These are phyloP conservation scores for Arthromyces matolae DNA, from an alignment of 768 basidiomycete genomes.

Conservation along the genomic window DNA sequence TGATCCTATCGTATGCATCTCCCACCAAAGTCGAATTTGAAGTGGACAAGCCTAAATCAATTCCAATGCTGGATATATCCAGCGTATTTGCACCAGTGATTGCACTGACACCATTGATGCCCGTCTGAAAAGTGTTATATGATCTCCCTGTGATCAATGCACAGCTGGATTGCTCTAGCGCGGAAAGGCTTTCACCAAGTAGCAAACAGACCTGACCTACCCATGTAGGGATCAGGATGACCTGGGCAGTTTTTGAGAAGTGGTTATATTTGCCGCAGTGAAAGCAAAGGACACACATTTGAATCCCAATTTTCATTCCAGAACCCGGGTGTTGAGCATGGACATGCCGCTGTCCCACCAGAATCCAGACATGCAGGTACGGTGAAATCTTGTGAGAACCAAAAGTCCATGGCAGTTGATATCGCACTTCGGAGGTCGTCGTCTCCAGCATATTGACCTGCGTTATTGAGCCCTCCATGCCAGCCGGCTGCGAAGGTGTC, in stretches of 20 bases:
- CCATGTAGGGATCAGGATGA: constrained; percentile 58
- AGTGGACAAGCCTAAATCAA: constrained; percentile 44
- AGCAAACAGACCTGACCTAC: constrained; percentile 57
- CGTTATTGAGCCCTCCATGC: constrained; percentile 47
- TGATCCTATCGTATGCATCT: constrained; percentile 48
- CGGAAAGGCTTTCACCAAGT: constrained; percentile 43
- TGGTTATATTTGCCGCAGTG: too few relatives aligned
- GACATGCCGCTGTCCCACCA: constrained; percentile 51
- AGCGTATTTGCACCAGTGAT: constrained; percentile 64
- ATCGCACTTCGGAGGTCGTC: constrained; percentile 37
- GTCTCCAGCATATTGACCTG: constrained; percentile 40
- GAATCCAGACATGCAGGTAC: constrained; percentile 49
- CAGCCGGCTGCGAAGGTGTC: constrained; percentile 54
- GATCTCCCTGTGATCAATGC: constrained; percentile 47
- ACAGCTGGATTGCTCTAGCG: constrained; percentile 41
- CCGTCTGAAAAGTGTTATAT: constrained; percentile 31
- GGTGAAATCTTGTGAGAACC: constrained; percentile 61
- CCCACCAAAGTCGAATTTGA: constrained; percentile 41
- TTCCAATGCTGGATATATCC: constrained; percentile 61
- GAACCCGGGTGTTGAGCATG: constrained; percentile 44
- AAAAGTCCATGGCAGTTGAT: constrained; percentile 52
- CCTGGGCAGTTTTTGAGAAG: too few relatives aligned
- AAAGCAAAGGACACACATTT: constrained; percentile 35
- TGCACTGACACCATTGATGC: constrained; percentile 38
- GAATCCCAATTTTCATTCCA: constrained; percentile 67